These are phyloP conservation scores for Excoecaria agallocha DNA, from an alignment of 345 rosid species.

Conservation along the genomic window DNA sequence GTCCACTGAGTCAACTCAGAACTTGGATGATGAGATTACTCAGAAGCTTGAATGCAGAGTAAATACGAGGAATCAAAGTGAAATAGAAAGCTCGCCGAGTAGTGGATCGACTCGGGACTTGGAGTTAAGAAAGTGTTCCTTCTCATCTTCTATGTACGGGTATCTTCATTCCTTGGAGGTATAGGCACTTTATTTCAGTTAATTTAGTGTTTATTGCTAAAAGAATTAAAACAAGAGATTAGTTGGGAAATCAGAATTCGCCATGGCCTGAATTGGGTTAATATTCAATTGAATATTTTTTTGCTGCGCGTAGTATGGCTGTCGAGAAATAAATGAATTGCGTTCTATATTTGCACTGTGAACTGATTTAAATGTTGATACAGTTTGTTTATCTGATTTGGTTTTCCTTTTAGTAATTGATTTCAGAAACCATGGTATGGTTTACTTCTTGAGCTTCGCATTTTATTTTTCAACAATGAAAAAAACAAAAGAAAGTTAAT, in stretches of 20 bases:
- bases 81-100: background rate
- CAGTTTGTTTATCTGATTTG: background rate
- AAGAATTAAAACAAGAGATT: background rate
- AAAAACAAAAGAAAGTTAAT: background rate
- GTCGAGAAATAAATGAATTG: background rate
- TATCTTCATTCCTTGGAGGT: conserved; percentile 29
- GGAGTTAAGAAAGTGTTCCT: conserved; percentile 5
- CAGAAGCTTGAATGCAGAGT: background rate
- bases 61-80: background rate
- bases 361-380: background rate
- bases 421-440: background rate
- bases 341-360: background rate
- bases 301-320: background rate
- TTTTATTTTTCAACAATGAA: background rate
- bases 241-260: background rate
- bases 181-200: background rate
- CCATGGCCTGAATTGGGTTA: background rate
- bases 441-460: background rate
- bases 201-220: background rate
- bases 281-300: background rate
- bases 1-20: background rate
- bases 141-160: conserved; percentile 17
- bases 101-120: conserved; percentile 1
- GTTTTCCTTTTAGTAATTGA: background rate
- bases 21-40: background rate